Base-by-base conservation (phyloP, 2,329 filamentous ascomycete species). In the Didymella sp. region DNA sequence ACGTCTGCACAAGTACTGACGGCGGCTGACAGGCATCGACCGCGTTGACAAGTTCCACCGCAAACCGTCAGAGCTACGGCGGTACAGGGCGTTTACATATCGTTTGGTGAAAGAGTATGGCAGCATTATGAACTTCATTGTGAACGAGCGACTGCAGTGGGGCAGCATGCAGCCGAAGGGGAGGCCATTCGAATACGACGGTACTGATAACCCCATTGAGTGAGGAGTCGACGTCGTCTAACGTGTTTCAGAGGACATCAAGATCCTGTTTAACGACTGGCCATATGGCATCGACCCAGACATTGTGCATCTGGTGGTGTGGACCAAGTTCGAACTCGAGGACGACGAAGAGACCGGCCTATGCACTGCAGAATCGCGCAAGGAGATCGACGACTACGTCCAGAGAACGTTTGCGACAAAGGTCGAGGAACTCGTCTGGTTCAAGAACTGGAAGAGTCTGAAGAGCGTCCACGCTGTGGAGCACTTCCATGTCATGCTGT, bases 401-500 rank as follows among this genome's bases (percentile, higher is more conserved):
- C 74, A 82, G 25, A 80, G 76, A 70, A 89, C 80, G 0, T 97
- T 97, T 72, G 80, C 84, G 15, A 75, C 75, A 4, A 76, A 75
- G 37, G 72, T 89, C 28, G 79, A 81, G 22, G 77, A 82, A 59
- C 77, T 81, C 43, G 63, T 76, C 59, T 98, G 92, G 92, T 97
- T 97, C 79, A 96, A 90, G 80, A 98, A 98, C 71, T 96, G 92
- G 92, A 84, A 82, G 51, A 85, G 84, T 15, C 79, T 97, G 64
- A 96, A 96, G 79, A 95, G 89, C 22, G 86, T 98, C 25, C 86
- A 92, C 67, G 87, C 90, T 0, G 86, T 98, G 11, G 93, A 97
- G 80, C 94, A 98, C 74, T 95, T 98, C 71, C 94, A 98, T 76
- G 89, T 97, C 70, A 92, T 97, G 92, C 80, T 97, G 51, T 90